phyloP scores from a whole-genome alignment of 1,139 yeast species.

The Zygoascus hellenicus region DNA sequence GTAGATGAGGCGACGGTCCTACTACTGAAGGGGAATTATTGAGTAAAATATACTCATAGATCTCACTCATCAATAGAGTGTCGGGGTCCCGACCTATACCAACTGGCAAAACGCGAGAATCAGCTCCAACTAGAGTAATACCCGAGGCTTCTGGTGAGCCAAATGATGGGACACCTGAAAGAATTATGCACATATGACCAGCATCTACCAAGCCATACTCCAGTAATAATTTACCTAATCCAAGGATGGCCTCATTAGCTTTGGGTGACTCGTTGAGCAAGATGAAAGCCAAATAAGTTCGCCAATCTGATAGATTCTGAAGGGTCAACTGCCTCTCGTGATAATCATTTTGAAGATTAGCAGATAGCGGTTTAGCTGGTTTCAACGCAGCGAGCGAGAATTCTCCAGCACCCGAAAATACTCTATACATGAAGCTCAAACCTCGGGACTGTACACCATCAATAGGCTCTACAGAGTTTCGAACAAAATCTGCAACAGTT shows the following conservation, averaged over 20 bases:
- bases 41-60: conserved; percentile 57
- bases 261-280: conserved; percentile 31
- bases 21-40: neutral
- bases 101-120: conserved; percentile 16
- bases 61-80: conserved; percentile 54
- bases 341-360: conserved; percentile 11
- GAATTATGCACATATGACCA: conserved; percentile 30
- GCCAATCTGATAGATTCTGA: conserved; percentile 30
- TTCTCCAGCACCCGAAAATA: conserved; percentile 58
- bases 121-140: conserved; percentile 28
- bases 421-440: conserved; percentile 58
- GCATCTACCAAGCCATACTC: conserved; percentile 31
- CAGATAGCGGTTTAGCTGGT: conserved; percentile 16
- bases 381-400: conserved; percentile 48
- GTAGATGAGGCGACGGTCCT: conserved; percentile 44
- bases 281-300: conserved; percentile 30
- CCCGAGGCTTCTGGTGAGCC: conserved; percentile 24
- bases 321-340: conserved; percentile 3
- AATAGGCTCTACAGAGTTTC: conserved; percentile 35
- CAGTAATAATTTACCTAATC: conserved; percentile 31
- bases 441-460: conserved; percentile 28
- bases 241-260: conserved; percentile 30
- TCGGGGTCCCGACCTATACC: conserved; percentile 36
- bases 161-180: conserved; percentile 26
- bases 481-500: conserved; percentile 48